These are phyloP conservation scores for Xerocomus spinulosus DNA, from an alignment of 768 basidiomycete genomes.

Conservation along the genomic window DNA sequence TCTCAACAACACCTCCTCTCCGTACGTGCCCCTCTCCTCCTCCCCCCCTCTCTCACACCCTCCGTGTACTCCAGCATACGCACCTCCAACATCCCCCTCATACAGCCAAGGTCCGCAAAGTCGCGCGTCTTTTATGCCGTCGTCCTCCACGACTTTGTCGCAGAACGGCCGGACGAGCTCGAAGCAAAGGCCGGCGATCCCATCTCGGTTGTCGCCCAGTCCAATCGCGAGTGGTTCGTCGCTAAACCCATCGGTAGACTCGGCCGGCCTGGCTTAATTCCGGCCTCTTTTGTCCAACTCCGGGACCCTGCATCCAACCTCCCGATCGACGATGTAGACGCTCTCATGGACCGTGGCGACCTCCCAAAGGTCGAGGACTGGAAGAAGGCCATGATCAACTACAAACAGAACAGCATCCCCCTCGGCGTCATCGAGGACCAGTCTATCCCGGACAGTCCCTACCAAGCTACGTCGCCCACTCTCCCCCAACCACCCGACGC, in stretches of 20 bases:
- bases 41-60: neutral
- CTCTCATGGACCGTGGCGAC: conserved; percentile 80
- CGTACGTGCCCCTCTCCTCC: conserved; percentile 27
- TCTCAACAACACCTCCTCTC: conserved; percentile 58
- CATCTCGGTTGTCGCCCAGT: conserved; percentile 96
- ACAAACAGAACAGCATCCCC: conserved; percentile 94
- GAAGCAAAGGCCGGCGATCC: conserved; percentile 92
- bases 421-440: conserved; percentile 83
- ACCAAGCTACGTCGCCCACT: conserved; percentile 17
- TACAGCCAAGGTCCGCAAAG: conserved; percentile 34
- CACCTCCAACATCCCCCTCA: conserved; percentile 30
- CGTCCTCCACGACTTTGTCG: conserved; percentile 90
- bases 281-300: conserved; percentile 94
- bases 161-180: conserved; percentile 95
- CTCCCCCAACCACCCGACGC: neutral
- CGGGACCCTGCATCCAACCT: conserved; percentile 86
- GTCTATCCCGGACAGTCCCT: conserved; percentile 43
- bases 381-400: conserved; percentile 92
- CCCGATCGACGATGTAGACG: conserved; percentile 68
- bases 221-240: conserved; percentile 99
- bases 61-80: conserved; percentile 35
- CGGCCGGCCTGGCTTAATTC: conserved; percentile 94
- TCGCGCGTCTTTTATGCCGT: conserved; percentile 85
- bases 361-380: conserved; percentile 98
- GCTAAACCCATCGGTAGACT: conserved; percentile 96